Evolutionary conservation across 768 basidiomycete species (phyloP), one percentile per base, ranked within the genome.

Genomic region (Suillus tomentosus): DNA sequence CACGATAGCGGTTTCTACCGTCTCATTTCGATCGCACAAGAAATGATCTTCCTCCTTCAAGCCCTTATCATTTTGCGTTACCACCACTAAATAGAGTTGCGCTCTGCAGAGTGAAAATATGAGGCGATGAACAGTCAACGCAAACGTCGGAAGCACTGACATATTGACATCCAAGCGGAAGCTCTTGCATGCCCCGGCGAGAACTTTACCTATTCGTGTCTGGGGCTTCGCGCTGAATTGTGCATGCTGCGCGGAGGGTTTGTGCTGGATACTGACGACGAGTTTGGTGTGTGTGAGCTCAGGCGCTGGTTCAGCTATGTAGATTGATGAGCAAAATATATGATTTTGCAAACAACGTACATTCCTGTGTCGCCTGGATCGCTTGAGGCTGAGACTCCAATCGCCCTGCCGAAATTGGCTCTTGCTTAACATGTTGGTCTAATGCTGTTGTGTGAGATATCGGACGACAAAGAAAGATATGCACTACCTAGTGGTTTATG

Each of bases 201-300:
- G 64, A 45, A 76, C 71, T 19, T 74, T 76, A 15, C 43, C 56
- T 2, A 77, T 74, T n/a, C 64, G 77, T 22, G 76, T 76, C n/a
- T 71, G 69, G 27, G 60, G 45, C n/a, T 74, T 77, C 5, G 68
- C 63, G 27, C 67, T 73, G 31, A 76, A 77, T 40, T 76, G 77
- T 13, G 76, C 68, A 57, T 76, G 73, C 57, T 76, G 76, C 47
- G 64, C 64, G 8, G 76, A 69, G 0, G 67, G 59, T 10, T 69
- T 74, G 50, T 76, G 74, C 40, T 73, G 70, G 37, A 77, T 73
- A 17, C 74, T 76, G n/a, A 76, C 72, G 27, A 63, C 27, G 3
- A 63, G 19, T 59, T 63, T 63, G 22, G 13, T 27, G 2, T 31
- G 51, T 53, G 10, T 9, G 37, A 24, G 14, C 22, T 57, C 56